Evolutionary conservation across 257 asterid genomes (phyloP).

Genomic region (Nyctanthes arbortristis): DNA sequence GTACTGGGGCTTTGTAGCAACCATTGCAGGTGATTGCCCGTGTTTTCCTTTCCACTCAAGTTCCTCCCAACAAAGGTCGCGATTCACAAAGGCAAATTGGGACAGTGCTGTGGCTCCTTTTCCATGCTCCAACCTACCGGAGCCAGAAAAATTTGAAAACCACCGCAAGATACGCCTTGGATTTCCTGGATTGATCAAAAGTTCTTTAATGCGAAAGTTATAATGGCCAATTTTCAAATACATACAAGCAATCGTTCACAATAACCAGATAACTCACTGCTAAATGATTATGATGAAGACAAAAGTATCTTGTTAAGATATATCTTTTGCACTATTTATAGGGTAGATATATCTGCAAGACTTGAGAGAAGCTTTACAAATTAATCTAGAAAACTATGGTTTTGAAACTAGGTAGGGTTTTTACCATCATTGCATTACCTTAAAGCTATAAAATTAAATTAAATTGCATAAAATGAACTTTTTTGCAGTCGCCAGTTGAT

Average conservation of each 20-base stretch:
- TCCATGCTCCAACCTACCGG: constrained; percentile 60
- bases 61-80: constrained; percentile 98
- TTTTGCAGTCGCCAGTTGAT: constrained; percentile 4
- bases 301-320: neutral
- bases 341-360: constrained; percentile 4
- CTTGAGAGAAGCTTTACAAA: neutral
- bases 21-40: constrained; percentile 99
- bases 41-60: constrained; percentile 98
- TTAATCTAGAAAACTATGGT: neutral
- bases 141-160: constrained; percentile 79
- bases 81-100: constrained; percentile 83
- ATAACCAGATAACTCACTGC: too few relatives aligned
- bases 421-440: neutral
- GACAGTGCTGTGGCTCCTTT: constrained; percentile 94
- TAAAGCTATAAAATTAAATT: constrained; percentile 8
- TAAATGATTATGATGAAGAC: neutral
- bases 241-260: neutral
- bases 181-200: constrained; percentile 57
- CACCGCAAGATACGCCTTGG: constrained; percentile 69
- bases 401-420: neutral
- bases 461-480: neutral
- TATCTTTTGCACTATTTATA: constrained; percentile 11
- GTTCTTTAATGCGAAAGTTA: constrained; percentile 1
- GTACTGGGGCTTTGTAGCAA: constrained; percentile 97
- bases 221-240: constrained; percentile 6